phyloP scores from a whole-genome alignment of 2,329 filamentous ascomycete genomes.

The Penicillium decumbens region DNA sequence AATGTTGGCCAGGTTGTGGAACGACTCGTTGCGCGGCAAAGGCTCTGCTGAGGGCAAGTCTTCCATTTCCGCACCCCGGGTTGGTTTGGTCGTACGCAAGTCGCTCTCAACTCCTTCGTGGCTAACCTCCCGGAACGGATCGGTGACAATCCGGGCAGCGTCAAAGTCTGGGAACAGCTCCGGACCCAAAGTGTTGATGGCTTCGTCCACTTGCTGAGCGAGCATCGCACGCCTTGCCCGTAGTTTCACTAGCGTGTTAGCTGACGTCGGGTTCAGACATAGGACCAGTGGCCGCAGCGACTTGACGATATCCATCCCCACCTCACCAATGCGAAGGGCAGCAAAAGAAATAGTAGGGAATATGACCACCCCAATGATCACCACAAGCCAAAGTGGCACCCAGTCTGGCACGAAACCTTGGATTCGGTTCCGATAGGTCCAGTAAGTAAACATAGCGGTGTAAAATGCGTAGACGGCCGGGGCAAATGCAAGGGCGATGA shows the following conservation, averaged over 20 bases:
- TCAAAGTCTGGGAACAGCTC: slow-evolving; percentile 98
- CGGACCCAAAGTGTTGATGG: slow-evolving; percentile 92
- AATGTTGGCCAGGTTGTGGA: slow-evolving; percentile 80
- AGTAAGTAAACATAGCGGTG: slow-evolving; percentile 67
- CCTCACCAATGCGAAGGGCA: slow-evolving; percentile 87
- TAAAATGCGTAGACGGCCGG: slow-evolving; percentile 79
- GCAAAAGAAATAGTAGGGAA: slow-evolving; percentile 90
- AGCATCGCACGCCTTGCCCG: slow-evolving; percentile 68
- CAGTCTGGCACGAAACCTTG: slow-evolving; percentile 76
- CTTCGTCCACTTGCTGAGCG: slow-evolving; percentile 74
- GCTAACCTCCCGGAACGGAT: slow-evolving; percentile 43
- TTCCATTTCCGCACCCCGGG: slow-evolving; percentile 22
- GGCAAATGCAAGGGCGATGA: slow-evolving; percentile 79
- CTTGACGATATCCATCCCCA: slow-evolving; percentile 98
- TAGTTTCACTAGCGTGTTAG: slow-evolving; percentile 76
- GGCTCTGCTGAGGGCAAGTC: slow-evolving; percentile 40
- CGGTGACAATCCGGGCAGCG: slow-evolving; percentile 61
- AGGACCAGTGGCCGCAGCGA: slow-evolving; percentile 83
- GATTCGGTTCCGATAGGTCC: slow-evolving; percentile 74
- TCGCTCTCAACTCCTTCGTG: slow-evolving; percentile 13
- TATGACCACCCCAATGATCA: slow-evolving; percentile 68
- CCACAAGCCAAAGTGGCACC: slow-evolving; percentile 73
- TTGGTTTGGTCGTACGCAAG: slow-evolving; percentile 23
- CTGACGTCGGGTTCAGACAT: slow-evolving; percentile 76
- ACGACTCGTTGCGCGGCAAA: slow-evolving; percentile 84